Percentiles rank a stretch among this genome's conserved stretches.
These are phyloP conservation scores for Penicillium sp. DNA, from an alignment of 2,329 filamentous ascomycete genomes.

Conservation along the genomic window DNA sequence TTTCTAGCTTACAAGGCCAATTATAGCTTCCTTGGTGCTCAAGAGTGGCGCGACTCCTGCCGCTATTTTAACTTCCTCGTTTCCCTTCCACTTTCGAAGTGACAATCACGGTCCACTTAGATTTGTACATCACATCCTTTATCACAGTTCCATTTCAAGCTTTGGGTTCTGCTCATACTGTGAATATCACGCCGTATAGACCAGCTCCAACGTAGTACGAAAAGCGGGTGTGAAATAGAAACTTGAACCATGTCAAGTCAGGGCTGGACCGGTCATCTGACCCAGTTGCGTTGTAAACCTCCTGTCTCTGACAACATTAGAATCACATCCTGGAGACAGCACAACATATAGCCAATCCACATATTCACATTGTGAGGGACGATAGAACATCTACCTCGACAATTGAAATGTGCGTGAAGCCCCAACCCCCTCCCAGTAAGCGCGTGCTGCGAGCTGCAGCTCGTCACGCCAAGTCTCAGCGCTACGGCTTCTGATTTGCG, in stretches of 20 bases:
- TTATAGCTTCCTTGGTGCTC: slow-evolving; percentile 4
- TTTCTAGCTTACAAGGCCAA: neutral
- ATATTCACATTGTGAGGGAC: slow-evolving; percentile 13
- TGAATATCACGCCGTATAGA: neutral
- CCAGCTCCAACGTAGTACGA: neutral
- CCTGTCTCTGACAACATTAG: too few species aligned
- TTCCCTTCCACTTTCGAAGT: neutral
- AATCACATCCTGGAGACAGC: too few species aligned
- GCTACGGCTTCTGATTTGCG: slow-evolving; percentile 21
- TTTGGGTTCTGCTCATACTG: neutral
- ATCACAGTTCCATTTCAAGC: neutral
- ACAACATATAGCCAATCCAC: too few species aligned
- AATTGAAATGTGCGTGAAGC: slow-evolving; percentile 20
- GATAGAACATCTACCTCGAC: too few species aligned
- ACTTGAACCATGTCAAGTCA: slow-evolving; percentile 7
- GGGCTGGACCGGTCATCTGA: slow-evolving; percentile 20
- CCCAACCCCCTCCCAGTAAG: slow-evolving; percentile 1
- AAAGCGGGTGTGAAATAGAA: neutral
- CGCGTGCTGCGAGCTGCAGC: slow-evolving; percentile 26
- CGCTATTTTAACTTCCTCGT: slow-evolving; percentile 1
- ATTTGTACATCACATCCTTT: slow-evolving; percentile 2
- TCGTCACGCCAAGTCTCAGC: slow-evolving; percentile 27
- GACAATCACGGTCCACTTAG: slow-evolving; percentile 12
- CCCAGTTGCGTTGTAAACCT: slow-evolving; percentile 14
- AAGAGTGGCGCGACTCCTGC: slow-evolving; percentile 3